Evolutionary conservation across 2,329 filamentous ascomycete species (phyloP), one percentile per base, ranked within the genome.

Genomic region (Aspergillus ochraceus): DNA sequence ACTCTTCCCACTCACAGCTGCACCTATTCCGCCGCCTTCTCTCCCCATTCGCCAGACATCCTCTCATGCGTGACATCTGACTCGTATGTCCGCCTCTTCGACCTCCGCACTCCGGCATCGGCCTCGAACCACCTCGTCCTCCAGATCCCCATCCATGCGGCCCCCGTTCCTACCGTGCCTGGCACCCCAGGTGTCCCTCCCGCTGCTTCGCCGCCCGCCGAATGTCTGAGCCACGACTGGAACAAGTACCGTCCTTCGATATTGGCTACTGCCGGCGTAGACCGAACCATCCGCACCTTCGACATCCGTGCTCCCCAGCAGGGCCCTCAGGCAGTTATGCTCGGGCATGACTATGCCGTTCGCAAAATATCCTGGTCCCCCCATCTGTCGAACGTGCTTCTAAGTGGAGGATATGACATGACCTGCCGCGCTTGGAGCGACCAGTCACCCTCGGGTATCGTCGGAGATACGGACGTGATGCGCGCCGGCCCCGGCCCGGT

Each of bases 371-470:
- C 91, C 6, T 99, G 95, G 94, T 96, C 91, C 69, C 95, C 95
- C 10, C 95, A 99, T 79, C 84, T 95, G n/a, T 88, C 88, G 59
- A 91, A 98, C 73, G 85, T 97, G 10, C 77, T 99, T 47, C 83
- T 97, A 47, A 95, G 88, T 68, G 94, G 91, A 1, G 95, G 92
- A 72, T 99, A 99, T 76, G 95, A 99, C 77, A 99, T 99, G 95
- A 97, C 91, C 6, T 96, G 95, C 66, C 86, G 95, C 32, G 83
- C 97, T 53, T 99, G 95, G 95, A 92, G 88, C 11, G 95, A 98
- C 72, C 90, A 87, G n/a, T 86, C 82, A 39, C 64, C 75, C 69
- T 64, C 78, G 9, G 62, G 59, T 4, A 61, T 60, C 0, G 68
- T 69, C 24, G 74, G 71, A 4, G 74, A 78, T 65, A 60, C 64